Percentiles rank a stretch among this genome's conserved stretches.
Conservation (phyloP, 2,329 filamentous ascomycete species). For the Aureobasidium sp. region DNA sequence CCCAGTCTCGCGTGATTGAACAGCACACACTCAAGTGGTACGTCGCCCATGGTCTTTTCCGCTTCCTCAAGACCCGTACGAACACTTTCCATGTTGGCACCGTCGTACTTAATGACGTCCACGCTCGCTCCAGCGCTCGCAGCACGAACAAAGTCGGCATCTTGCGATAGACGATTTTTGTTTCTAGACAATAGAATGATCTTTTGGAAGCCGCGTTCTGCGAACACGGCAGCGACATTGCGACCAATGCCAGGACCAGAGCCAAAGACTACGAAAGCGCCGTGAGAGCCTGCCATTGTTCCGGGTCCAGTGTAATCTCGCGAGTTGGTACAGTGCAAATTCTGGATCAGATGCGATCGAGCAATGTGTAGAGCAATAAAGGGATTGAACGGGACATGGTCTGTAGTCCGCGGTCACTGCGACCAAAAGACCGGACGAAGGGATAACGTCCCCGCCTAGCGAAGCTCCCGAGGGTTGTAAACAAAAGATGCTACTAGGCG, state of each 20-base stretch:
- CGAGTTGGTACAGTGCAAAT: neutral
- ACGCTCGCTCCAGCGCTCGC: conserved; percentile 31
- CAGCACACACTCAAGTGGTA: conserved; percentile 42
- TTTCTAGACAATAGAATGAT: conserved; percentile 44
- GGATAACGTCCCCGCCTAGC: neutral
- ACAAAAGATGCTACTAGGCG: neutral
- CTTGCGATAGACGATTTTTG: conserved; percentile 32
- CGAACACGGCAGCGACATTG: conserved; percentile 36
- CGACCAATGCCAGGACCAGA: conserved; percentile 45
- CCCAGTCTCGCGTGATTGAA: conserved; percentile 48
- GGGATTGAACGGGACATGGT: neutral
- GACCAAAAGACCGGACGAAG: neutral
- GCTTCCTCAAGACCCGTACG: conserved; percentile 35
- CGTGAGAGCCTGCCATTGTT: neutral
- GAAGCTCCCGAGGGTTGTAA: neutral
- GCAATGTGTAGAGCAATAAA: neutral
- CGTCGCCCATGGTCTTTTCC: conserved; percentile 31
- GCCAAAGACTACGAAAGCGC: conserved; percentile 35
- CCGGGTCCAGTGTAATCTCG: neutral
- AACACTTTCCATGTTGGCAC: conserved; percentile 36
- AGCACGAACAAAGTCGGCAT: conserved; percentile 29
- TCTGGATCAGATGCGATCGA: neutral
- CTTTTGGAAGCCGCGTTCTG: conserved; percentile 39
- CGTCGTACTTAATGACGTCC: conserved; percentile 39
- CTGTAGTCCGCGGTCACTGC: neutral